Evolutionary conservation across 306 rosid genomes (phyloP), one percentile per base, ranked within the genome.

Genomic region (Castanea sativa): DNA sequence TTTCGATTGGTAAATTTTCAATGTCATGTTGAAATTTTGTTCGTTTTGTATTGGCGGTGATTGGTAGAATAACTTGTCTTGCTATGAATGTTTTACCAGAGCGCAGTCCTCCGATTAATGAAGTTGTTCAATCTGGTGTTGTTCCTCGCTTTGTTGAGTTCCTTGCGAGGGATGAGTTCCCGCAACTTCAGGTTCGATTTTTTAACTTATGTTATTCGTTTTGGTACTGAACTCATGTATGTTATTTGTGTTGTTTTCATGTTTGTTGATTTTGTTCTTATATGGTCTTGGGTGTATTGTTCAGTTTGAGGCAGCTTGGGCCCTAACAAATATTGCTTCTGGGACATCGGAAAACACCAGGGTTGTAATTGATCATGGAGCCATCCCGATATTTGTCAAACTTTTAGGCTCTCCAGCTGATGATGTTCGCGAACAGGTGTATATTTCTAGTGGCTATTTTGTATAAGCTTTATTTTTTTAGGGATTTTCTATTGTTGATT

Each of bases 241-340:
- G 38, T 27, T 20, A 73, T 69, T 69, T 29, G 9, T 38, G 45
- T 38, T 3, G 11, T 65, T 32, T 32, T 49, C 57, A 76, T 14
- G 65, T 71, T 12, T 76, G 73, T 68, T 56, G 29, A 58, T 30
- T 29, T 30, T 64, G 4, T 79, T 7, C 52, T 65, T 72, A 1
- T 70, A 68, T 78, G 27, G 13, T 45, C 19, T 51, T 43, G 43
- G 81, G 43, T 49, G 58, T 38, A 38, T 79, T 43, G 49, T 72
- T 32, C 77, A 93, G 98, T 93, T 93, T 75, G 98, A 93, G 88
- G 98, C 98, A n/a, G 98, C 98, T 18, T 93, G 98, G 98, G 97
- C 98, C 19, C 94, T 93, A 74, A 93, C 98, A 25, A 93, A 93
- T 85, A 93, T 93, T 74, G 98, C 98, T 2, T 93, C 98, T 2